phyloP scores from a whole-genome alignment of 2,329 filamentous ascomycete species.

The Ophiostoma triangulosporum region DNA sequence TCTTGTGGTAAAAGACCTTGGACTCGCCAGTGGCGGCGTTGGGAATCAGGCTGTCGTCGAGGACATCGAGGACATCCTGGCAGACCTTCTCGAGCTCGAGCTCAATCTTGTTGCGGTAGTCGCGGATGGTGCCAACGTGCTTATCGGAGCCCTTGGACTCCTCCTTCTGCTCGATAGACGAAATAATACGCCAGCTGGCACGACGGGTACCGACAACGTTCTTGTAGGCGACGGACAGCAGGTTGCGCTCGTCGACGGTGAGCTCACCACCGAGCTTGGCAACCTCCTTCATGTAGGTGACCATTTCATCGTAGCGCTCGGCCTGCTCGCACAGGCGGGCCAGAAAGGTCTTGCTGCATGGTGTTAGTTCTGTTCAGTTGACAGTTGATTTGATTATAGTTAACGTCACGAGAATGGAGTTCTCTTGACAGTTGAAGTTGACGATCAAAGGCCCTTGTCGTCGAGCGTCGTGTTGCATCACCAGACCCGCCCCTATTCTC shows the following conservation, averaged over 20 bases:
- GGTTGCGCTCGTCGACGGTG: slow-evolving; percentile 94
- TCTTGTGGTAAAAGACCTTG: slow-evolving; percentile 99
- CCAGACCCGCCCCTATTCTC: not conserved
- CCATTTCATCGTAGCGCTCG: slow-evolving; percentile 99
- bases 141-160: slow-evolving; percentile 95
- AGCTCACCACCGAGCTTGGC: slow-evolving; percentile 74
- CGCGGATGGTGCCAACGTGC: slow-evolving; percentile 85
- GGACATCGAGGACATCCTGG: slow-evolving; percentile 89
- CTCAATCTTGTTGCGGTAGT: slow-evolving; percentile 99
- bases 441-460: not conserved
- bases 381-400: no score
- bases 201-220: slow-evolving; percentile 97
- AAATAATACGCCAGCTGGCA: slow-evolving; percentile 98
- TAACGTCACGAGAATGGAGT: no score
- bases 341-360: slow-evolving; percentile 92
- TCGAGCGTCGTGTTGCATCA: not conserved
- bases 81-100: slow-evolving; percentile 93
- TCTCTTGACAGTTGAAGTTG: no score
- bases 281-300: slow-evolving; percentile 99
- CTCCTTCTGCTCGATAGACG: slow-evolving; percentile 99
- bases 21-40: slow-evolving; percentile 92
- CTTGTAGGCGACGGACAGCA: slow-evolving; percentile 98
- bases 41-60: slow-evolving; percentile 87
- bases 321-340: slow-evolving; percentile 99
- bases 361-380: slow-evolving; percentile 3